These are phyloP conservation scores for Mycena crocata DNA, from an alignment of 768 basidiomycete species.

Conservation along the genomic window DNA sequence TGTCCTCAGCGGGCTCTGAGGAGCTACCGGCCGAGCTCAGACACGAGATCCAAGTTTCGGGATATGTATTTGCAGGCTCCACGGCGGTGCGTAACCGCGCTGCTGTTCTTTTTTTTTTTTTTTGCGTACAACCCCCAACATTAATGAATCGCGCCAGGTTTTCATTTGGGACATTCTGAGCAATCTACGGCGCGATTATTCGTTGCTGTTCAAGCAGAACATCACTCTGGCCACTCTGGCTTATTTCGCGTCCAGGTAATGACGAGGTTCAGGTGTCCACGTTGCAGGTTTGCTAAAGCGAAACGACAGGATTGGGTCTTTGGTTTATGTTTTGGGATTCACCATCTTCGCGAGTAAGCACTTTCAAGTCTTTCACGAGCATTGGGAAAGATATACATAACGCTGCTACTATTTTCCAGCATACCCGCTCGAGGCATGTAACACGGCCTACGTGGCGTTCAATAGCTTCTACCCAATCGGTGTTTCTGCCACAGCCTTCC, in stretches of 20 bases:
- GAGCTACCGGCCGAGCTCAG: background rate
- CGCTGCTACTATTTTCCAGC: too few species aligned
- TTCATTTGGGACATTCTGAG: conserved; percentile 46
- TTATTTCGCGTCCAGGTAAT: conserved; percentile 35
- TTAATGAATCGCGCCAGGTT: conserved; percentile 23
- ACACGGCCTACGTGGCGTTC: background rate
- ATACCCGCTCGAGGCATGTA: conserved; percentile 16
- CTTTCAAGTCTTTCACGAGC: too few species aligned
- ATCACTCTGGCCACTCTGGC: conserved; percentile 34
- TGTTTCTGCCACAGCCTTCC: conserved; percentile 37
- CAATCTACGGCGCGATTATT: conserved; percentile 38
- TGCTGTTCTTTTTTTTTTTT: background rate
- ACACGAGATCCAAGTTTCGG: background rate
- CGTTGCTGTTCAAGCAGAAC: conserved; percentile 34
- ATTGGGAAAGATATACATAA: too few species aligned
- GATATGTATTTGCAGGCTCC: conserved; percentile 10
- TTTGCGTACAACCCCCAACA: background rate
- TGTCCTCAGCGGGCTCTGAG: background rate
- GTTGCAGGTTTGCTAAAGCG: background rate
- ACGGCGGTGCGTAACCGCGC: background rate
- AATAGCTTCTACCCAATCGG: conserved; percentile 37
- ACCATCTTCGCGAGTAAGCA: conserved; percentile 37
- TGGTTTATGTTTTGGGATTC: conserved; percentile 27
- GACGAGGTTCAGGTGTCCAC: background rate
- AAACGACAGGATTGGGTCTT: conserved; percentile 23